phyloP scores from a whole-genome alignment of 2,329 filamentous ascomycete species.

The Phaeophleospora eucalypticola region DNA sequence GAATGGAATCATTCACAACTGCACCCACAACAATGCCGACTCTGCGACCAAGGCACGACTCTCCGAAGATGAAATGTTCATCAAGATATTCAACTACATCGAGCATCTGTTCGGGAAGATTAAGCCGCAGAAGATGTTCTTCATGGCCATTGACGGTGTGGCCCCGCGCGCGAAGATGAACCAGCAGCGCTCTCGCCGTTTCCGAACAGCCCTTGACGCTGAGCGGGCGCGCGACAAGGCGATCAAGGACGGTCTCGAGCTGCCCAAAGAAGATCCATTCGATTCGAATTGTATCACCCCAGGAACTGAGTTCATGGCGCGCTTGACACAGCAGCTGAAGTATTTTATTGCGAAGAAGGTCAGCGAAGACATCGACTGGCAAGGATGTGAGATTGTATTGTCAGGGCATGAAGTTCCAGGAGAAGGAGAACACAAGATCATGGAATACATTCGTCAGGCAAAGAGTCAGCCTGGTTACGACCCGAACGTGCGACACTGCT shows the following conservation, averaged over 20 bases:
- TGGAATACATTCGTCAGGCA: constrained; percentile 98
- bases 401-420: constrained; percentile 97
- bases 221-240: constrained; percentile 91
- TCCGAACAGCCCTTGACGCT: constrained; percentile 86
- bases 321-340: constrained; percentile 86
- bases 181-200: constrained; percentile 91
- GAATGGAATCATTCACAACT: constrained; percentile 99
- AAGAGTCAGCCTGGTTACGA: constrained; percentile 94
- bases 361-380: constrained; percentile 94
- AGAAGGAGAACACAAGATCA: constrained; percentile 99
- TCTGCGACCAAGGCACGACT: constrained; percentile 88
- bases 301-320: constrained; percentile 96
- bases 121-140: constrained; percentile 96
- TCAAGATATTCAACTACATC: constrained; percentile 99
- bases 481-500: constrained; percentile 88
- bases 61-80: constrained; percentile 98
- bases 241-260: constrained; percentile 78
- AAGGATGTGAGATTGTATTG: constrained; percentile 90
- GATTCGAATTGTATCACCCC: constrained; percentile 99
- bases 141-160: constrained; percentile 98
- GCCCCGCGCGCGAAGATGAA: constrained; percentile 99
- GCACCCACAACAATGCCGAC: constrained; percentile 93
- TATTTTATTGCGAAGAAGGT: constrained; percentile 99
- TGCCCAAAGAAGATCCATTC: constrained; percentile 93
- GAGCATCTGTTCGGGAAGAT: constrained; percentile 98